These are phyloP conservation scores for Teratosphaeria viscida DNA, from an alignment of 2,329 filamentous ascomycete genomes.

Conservation along the genomic window DNA sequence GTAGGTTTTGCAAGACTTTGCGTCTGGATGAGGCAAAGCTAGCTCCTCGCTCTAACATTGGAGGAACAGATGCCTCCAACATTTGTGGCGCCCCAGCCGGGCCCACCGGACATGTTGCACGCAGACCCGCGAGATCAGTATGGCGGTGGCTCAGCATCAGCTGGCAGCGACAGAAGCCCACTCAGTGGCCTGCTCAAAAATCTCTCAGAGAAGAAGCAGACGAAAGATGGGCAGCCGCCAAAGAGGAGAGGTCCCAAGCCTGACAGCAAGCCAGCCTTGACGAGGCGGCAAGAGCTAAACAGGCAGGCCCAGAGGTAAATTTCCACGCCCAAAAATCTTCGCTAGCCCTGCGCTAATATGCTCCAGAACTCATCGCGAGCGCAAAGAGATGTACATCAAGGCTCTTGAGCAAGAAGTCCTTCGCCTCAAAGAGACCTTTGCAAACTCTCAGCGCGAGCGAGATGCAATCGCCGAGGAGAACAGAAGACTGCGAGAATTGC, in stretches of 20 bases:
- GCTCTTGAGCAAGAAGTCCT: constrained; percentile 84
- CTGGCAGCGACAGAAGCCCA: constrained; percentile 5
- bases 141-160: constrained; percentile 1
- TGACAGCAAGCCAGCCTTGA: constrained; percentile 88
- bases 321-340: neutral
- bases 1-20: neutral
- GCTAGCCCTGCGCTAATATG: constrained; percentile 3
- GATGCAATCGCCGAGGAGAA: constrained; percentile 71
- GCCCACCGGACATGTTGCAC: neutral
- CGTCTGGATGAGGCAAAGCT: neutral
- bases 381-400: constrained; percentile 94
- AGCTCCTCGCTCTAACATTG: neutral
- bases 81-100: neutral
- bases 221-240: constrained; percentile 74
- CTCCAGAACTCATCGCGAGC: constrained; percentile 80
- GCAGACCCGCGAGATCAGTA: neutral
- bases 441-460: constrained; percentile 63
- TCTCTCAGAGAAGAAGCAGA: constrained; percentile 62
- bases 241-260: constrained; percentile 93
- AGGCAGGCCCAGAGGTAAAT: constrained; percentile 84
- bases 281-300: constrained; percentile 85
- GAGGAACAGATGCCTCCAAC: neutral
- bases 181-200: constrained; percentile 47
- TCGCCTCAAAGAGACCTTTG: constrained; percentile 76
- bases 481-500: constrained; percentile 55